A percentile compares a stretch with the other conserved stretches of the same genome.
These are phyloP conservation scores for Paramecium caudatum DNA, from an alignment of 73 alveolate species.

Conservation along the genomic window DNA sequence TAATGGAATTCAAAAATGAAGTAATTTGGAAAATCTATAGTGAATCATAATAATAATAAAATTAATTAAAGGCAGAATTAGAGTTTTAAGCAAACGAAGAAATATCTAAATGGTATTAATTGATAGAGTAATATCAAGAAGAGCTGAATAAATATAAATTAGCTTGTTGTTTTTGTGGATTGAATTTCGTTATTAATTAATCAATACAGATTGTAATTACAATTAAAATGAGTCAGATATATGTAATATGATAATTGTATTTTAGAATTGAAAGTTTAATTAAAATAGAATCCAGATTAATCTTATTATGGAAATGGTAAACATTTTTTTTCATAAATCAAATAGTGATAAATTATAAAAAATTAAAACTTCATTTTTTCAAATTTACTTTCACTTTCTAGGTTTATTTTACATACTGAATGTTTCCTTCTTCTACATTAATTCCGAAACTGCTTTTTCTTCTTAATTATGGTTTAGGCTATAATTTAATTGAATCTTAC, in stretches of 20 bases:
- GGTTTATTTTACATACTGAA: neutral
- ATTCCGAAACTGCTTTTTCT: neutral
- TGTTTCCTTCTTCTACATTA: neutral
- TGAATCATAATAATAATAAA: neutral
- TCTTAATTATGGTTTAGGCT: conserved; percentile 9
- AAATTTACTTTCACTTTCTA: neutral
- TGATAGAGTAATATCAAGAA: conserved; percentile 14
- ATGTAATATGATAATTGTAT: neutral
- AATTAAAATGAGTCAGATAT: neutral
- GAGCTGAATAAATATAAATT: conserved; percentile 34
- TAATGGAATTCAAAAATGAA: conserved; percentile 61
- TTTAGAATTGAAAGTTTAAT: too few species aligned
- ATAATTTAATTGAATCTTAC: neutral
- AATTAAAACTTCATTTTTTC: too few species aligned
- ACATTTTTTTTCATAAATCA: too few species aligned
- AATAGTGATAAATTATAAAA: too few species aligned
- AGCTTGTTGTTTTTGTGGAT: conserved; percentile 46
- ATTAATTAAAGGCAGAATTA: conserved; percentile 6
- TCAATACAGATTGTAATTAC: conserved; percentile 29
- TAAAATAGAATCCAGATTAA: too few species aligned
- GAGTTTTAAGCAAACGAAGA: conserved; percentile 50
- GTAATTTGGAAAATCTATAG: conserved; percentile 27
- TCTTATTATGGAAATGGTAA: too few species aligned
- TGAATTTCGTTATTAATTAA: conserved; percentile 33
- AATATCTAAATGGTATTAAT: neutral